Percentiles rank a stretch among this genome's conserved stretches.
Conservation (phyloP, 345 rosid species). For the Durio zibethinus region DNA sequence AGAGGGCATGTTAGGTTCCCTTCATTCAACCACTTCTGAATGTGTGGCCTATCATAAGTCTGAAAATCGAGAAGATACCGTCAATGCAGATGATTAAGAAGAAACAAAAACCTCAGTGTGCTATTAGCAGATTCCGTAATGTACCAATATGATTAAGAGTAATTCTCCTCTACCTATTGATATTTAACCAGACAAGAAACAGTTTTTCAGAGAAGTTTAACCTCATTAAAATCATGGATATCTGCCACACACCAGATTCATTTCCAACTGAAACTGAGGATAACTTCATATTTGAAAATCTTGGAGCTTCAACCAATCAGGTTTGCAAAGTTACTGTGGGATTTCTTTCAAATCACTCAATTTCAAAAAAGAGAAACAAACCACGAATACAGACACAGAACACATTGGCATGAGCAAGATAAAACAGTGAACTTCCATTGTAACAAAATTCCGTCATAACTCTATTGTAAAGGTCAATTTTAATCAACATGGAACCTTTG, state of each 20-base stretch:
- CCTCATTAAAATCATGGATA: too few species aligned
- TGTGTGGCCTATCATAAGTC: not conserved
- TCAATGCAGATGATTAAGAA: not conserved
- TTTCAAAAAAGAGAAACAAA: not conserved
- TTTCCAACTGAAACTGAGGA: not conserved
- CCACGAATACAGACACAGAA: not conserved
- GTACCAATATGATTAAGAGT: too few species aligned
- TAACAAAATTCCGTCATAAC: not conserved
- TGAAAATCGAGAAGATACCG: not conserved
- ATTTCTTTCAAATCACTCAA: not conserved
- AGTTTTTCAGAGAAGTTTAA: too few species aligned
- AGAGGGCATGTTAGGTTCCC: not conserved
- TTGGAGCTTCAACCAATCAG: not conserved
- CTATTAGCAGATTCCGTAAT: too few species aligned
- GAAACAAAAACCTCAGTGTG: not conserved
- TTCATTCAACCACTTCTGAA: not conserved
- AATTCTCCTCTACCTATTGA: too few species aligned
- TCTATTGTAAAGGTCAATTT: not conserved
- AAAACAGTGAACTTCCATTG: not conserved
- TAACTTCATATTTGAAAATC: not conserved
- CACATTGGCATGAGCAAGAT: not conserved
- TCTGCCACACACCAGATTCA: too few species aligned
- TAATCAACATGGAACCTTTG: not conserved
- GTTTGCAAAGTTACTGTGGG: not conserved
- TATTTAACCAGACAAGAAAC: too few species aligned